Percentiles rank a stretch among this genome's conserved stretches.
Evolutionary conservation across 2,329 filamentous ascomycete species (phyloP).

Genomic region (Calonectria pauciramosa): DNA sequence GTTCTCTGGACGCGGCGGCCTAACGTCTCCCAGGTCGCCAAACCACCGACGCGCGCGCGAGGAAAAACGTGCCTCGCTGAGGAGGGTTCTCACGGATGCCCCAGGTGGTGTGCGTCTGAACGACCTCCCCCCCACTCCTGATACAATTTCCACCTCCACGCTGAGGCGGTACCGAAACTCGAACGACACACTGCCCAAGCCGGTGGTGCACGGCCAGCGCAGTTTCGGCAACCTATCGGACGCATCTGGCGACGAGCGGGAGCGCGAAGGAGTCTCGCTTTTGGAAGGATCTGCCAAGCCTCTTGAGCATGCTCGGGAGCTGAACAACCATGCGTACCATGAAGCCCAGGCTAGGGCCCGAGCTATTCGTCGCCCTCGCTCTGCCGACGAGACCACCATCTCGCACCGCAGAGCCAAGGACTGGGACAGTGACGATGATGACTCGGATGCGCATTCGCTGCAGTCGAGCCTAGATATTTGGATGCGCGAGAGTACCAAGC

Average conservation of each 20-base stretch:
- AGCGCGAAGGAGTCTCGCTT: conserved; percentile 32
- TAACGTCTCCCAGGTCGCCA: conserved; percentile 21
- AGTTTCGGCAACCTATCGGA: conserved; percentile 50
- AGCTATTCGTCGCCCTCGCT: conserved; percentile 58
- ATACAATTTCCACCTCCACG: conserved; percentile 71
- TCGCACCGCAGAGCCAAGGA: conserved; percentile 56
- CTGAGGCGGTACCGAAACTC: conserved; percentile 65
- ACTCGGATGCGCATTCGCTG: conserved; percentile 57
- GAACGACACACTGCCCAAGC: conserved; percentile 60
- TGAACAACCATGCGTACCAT: conserved; percentile 38
- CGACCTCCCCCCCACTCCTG: conserved; percentile 69
- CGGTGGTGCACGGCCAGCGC: conserved; percentile 45
- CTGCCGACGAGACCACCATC: conserved; percentile 61
- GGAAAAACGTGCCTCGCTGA: conserved; percentile 63
- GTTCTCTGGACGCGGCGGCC: conserved; percentile 28
- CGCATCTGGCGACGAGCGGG: conserved; percentile 40
- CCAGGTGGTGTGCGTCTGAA: conserved; percentile 56
- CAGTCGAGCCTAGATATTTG: conserved; percentile 69
- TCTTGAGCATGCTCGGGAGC: conserved; percentile 37
- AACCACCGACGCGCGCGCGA: conserved; percentile 51
- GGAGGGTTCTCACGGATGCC: conserved; percentile 64
- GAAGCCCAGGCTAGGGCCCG: conserved; percentile 35
- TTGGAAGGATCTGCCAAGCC: conserved; percentile 34
- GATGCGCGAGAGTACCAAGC: conserved; percentile 67
- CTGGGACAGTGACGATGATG: conserved; percentile 61